Evolutionary conservation across 106 monocot genomes (phyloP).

Genomic region (Dioscorea zingiberensis): DNA sequence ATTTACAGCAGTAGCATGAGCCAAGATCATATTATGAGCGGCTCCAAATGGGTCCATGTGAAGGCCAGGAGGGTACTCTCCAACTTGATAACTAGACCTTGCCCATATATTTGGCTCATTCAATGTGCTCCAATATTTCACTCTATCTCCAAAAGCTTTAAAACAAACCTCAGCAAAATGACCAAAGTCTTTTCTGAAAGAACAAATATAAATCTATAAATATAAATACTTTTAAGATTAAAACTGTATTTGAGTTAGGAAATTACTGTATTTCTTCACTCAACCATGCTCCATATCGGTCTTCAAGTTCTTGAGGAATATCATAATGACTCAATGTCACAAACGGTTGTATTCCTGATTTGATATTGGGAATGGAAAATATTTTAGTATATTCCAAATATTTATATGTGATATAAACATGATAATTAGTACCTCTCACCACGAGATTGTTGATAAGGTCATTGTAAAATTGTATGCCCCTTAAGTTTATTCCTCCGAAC

Average conservation of each 20-base stretch:
- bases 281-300: conserved; percentile 36
- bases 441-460: no score
- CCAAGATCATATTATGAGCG: conserved; percentile 36
- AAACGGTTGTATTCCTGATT: conserved; percentile 53
- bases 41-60: no score
- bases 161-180: conserved; percentile 53
- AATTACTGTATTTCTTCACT: conserved; percentile 48
- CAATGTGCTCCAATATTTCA: conserved; percentile 51
- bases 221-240: no score
- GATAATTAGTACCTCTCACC: no score
- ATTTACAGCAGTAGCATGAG: conserved; percentile 34
- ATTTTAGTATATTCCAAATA: no score
- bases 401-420: no score
- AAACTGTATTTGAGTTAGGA: no score
- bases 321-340: conserved; percentile 46
- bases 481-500: no score
- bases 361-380: conserved; percentile 7
- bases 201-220: no score
- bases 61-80: conserved; percentile 39
- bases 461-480: no score
- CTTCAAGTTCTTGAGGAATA: conserved; percentile 46
- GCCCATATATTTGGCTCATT: conserved; percentile 44
- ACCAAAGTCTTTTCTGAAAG: conserved; percentile 42
- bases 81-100: conserved; percentile 27
- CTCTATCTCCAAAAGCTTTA: conserved; percentile 45